These are phyloP conservation scores for Beauveria australis DNA, from an alignment of 2,329 filamentous ascomycete species.

Conservation along the genomic window DNA sequence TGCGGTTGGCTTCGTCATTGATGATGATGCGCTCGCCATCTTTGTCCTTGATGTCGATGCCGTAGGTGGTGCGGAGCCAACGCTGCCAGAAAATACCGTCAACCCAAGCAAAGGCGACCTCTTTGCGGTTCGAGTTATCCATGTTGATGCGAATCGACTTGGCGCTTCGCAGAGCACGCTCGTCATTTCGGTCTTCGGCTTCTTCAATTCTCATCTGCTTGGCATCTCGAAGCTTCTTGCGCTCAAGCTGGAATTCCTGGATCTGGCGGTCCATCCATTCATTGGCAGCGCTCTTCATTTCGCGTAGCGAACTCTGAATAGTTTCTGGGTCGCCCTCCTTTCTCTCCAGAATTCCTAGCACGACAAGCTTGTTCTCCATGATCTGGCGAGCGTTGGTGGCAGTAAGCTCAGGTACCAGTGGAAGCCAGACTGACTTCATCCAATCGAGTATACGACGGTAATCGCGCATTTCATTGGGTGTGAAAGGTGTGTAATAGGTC, in stretches of 20 bases:
- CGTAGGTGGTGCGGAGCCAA: slow-evolving; percentile 93
- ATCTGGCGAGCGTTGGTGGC: slow-evolving; percentile 87
- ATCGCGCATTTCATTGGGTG: slow-evolving; percentile 88
- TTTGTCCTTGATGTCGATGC: slow-evolving; percentile 74
- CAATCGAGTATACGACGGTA: slow-evolving; percentile 68
- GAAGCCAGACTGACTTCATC: slow-evolving; percentile 96
- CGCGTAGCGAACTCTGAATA: slow-evolving; percentile 69
- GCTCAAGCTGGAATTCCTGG: slow-evolving; percentile 81
- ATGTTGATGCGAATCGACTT: slow-evolving; percentile 91
- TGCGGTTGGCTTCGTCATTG: slow-evolving; percentile 78
- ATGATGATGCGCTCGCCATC: slow-evolving; percentile 90
- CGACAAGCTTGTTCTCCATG: slow-evolving; percentile 92
- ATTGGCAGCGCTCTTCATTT: slow-evolving; percentile 89
- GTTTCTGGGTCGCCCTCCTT: slow-evolving; percentile 59
- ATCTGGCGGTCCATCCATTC: slow-evolving; percentile 99
- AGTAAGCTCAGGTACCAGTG: slow-evolving; percentile 88
- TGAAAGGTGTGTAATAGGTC: slow-evolving; percentile 80
- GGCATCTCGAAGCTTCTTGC: slow-evolving; percentile 85
- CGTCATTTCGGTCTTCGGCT: slow-evolving; percentile 85
- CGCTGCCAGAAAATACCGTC: slow-evolving; percentile 96
- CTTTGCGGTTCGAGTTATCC: slow-evolving; percentile 76
- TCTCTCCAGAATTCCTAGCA: slow-evolving; percentile 78
- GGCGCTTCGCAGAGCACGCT: slow-evolving; percentile 74
- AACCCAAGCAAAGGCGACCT: slow-evolving; percentile 94
- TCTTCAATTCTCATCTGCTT: slow-evolving; percentile 96